phyloP scores from a whole-genome alignment of 2,329 filamentous ascomycete genomes.

The Fusarium hostae region DNA sequence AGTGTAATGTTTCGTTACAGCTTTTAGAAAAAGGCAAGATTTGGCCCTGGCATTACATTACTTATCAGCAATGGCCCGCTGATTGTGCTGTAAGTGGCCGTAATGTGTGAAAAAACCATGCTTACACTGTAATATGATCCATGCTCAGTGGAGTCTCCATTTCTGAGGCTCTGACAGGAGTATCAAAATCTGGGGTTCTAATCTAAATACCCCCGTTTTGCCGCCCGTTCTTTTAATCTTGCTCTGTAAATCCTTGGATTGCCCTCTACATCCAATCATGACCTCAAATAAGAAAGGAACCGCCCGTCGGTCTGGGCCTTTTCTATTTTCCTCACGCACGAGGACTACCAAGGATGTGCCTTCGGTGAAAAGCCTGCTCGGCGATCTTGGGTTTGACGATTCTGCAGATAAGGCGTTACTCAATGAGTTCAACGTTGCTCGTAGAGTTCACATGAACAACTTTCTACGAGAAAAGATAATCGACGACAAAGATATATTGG shows the following conservation, averaged over 20 bases:
- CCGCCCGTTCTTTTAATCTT: background rate
- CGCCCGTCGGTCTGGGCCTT: background rate
- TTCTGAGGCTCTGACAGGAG: background rate
- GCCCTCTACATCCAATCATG: background rate
- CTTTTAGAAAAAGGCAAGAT: background rate
- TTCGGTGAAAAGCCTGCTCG: background rate
- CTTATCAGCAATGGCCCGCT: background rate
- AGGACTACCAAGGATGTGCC: background rate
- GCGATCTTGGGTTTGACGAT: conserved; percentile 6
- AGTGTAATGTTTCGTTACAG: background rate
- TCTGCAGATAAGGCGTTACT: background rate
- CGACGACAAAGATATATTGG: background rate
- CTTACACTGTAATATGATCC: background rate
- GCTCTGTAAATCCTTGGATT: background rate
- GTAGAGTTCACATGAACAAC: background rate
- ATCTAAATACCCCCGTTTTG: background rate
- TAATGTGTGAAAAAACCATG: background rate
- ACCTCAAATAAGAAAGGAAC: background rate
- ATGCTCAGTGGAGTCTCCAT: background rate
- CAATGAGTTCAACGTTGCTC: background rate
- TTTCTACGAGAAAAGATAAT: background rate
- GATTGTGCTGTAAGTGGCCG: background rate
- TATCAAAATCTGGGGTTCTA: background rate
- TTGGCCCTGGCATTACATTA: background rate
- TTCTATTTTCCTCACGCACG: background rate